Conservation (phyloP, 345 rosid genomes). For the Arabis hirsuta region DNA sequence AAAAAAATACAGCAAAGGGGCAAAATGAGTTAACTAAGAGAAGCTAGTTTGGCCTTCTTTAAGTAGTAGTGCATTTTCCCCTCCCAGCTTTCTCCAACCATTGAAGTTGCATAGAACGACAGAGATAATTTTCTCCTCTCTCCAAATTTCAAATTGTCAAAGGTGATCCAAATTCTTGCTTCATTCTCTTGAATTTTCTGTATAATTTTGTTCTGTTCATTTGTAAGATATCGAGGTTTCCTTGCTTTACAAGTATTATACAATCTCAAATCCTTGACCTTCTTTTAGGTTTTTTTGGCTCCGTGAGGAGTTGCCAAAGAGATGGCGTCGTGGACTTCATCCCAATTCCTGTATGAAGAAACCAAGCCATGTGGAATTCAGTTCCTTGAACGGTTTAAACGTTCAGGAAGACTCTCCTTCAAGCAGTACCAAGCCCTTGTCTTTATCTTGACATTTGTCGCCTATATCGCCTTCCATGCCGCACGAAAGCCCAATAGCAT, state of each 20-base stretch:
- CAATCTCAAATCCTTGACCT: neutral
- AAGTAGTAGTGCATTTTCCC: conserved; percentile 12
- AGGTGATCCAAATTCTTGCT: conserved; percentile 8
- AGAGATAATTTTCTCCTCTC: conserved; percentile 1
- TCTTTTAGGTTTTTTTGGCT: conserved; percentile 37
- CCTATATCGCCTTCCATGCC: conserved; percentile 81
- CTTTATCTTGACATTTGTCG: conserved; percentile 73
- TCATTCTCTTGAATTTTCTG: neutral
- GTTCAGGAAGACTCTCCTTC: conserved; percentile 62
- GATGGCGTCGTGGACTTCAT: conserved; percentile 49
- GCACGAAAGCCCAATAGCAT: conserved; percentile 87
- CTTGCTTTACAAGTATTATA: conserved; percentile 1
- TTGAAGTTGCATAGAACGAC: conserved; percentile 16
- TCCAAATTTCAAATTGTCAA: conserved; percentile 1
- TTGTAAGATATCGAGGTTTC: neutral
- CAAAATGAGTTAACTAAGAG: conserved; percentile 5
- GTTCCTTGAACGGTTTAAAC: conserved; percentile 57
- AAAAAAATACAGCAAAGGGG: conserved; percentile 23
- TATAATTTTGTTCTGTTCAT: neutral
- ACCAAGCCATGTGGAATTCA: conserved; percentile 71
- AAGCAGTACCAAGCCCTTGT: conserved; percentile 73
- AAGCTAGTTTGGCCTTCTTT: conserved; percentile 26
- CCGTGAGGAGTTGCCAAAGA: neutral
- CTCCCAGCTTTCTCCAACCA: conserved; percentile 27
- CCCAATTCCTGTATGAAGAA: conserved; percentile 44